Evolutionary conservation across 352 stramenopile genomes (phyloP).

Genomic region (Chrysophaeum taylorii): DNA sequence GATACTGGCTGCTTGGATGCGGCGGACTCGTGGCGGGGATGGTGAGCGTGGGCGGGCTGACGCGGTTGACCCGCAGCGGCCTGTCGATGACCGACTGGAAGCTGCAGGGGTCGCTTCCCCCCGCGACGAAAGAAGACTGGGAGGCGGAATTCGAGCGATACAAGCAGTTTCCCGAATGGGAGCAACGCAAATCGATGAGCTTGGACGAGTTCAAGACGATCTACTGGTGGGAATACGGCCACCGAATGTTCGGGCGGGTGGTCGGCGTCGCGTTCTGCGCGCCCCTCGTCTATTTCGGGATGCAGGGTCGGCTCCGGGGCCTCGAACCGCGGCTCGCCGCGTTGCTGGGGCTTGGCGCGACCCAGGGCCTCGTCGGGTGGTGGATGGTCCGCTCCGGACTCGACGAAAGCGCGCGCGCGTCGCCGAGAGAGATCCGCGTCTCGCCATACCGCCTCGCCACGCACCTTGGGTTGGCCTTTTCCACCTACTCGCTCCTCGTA

Average conservation of each 20-base stretch:
- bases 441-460: slow-evolving; percentile 89
- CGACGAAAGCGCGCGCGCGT: slow-evolving; percentile 72
- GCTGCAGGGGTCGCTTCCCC: slow-evolving; percentile 76
- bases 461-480: slow-evolving; percentile 91
- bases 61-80: slow-evolving; percentile 73
- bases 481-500: slow-evolving; percentile 81
- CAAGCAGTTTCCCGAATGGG: slow-evolving; percentile 94
- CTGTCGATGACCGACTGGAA: slow-evolving; percentile 80
- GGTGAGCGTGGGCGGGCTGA: slow-evolving; percentile 92
- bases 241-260: slow-evolving; percentile 91
- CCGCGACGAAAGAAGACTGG: slow-evolving; percentile 82
- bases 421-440: slow-evolving; percentile 96
- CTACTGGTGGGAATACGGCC: slow-evolving; percentile 74
- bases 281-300: slow-evolving; percentile 80
- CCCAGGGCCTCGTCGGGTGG: slow-evolving; percentile 86
- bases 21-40: slow-evolving; percentile 85
- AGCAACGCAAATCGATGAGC: slow-evolving; percentile 84
- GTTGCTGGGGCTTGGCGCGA: slow-evolving; percentile 58
- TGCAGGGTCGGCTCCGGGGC: slow-evolving; percentile 58
- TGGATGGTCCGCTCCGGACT: slow-evolving; percentile 99
- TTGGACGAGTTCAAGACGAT: slow-evolving; percentile 97
- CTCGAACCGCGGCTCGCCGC: slow-evolving; percentile 51
- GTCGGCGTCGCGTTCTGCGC: slow-evolving; percentile 82
- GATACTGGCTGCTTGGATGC: slow-evolving; percentile 88
- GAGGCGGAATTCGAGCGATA: slow-evolving; percentile 91